Evolutionary conservation across 176 grass and related monocot species (phyloP).

Genomic region (Echinochloa phyllopogon): DNA sequence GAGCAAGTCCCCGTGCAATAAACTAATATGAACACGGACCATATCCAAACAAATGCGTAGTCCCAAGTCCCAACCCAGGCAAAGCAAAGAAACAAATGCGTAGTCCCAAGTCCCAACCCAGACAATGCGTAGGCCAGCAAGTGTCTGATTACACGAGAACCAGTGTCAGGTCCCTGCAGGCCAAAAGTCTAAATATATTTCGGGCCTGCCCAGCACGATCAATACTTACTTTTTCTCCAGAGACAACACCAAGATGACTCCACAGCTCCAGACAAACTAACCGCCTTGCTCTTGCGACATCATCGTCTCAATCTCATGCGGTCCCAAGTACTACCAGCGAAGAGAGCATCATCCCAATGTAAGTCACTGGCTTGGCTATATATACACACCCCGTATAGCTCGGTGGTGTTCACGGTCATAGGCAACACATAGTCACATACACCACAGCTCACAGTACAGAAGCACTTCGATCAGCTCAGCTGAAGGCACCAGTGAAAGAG

Average conservation of each 20-base stretch:
- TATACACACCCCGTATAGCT: neutral
- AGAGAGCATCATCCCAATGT: neutral
- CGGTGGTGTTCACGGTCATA: too few relatives aligned
- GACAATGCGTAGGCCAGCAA: too few relatives aligned
- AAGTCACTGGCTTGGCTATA: neutral
- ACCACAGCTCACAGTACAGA: neutral
- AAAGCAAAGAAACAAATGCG: too few relatives aligned
- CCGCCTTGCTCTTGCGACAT: neutral
- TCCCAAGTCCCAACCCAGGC: too few relatives aligned
- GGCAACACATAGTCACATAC: neutral
- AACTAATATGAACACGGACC: too few relatives aligned
- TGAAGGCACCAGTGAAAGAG: neutral
- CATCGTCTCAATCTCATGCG: neutral
- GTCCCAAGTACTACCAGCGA: neutral
- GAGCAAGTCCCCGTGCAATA: too few relatives aligned
- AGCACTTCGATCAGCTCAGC: neutral
- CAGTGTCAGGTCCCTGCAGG: neutral
- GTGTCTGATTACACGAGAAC: too few relatives aligned
- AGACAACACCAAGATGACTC: neutral
- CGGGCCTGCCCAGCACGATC: neutral
- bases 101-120: too few relatives aligned
- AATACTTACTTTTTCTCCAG: neutral
- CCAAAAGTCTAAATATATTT: neutral
- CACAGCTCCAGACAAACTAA: neutral
- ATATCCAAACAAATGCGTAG: too few relatives aligned